phyloP scores from a whole-genome alignment of 75 land plant species.

The Selaginella tamariscina region DNA sequence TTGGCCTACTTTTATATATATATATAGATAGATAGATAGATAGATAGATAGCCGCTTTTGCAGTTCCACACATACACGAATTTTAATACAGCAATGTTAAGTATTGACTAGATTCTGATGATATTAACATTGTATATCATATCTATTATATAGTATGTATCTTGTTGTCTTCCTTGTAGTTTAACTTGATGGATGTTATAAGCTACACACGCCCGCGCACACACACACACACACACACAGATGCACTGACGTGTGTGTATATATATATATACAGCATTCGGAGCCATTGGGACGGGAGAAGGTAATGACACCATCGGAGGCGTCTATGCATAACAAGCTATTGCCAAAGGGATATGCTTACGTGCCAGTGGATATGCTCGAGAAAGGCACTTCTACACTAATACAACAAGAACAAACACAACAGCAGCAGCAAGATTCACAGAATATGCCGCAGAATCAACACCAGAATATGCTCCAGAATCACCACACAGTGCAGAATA shows the following conservation, averaged over 20 bases:
- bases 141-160: too few relatives aligned
- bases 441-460: not conserved
- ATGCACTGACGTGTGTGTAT: not conserved
- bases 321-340: slow-evolving; percentile 55
- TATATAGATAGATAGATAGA: too few relatives aligned
- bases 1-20: too few relatives aligned
- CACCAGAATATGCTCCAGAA: not conserved
- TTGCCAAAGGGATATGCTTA: slow-evolving; percentile 77
- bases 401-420: slow-evolving; percentile 4
- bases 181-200: too few relatives aligned
- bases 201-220: too few relatives aligned
- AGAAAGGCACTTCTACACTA: slow-evolving; percentile 14
- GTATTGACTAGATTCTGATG: too few relatives aligned
- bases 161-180: not conserved
- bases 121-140: too few relatives aligned
- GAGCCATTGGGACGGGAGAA: slow-evolving; percentile 62
- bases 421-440: not conserved
- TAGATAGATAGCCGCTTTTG: too few relatives aligned
- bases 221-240: too few relatives aligned
- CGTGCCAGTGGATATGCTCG: slow-evolving; percentile 48
- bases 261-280: slow-evolving; percentile 14
- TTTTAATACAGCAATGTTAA: too few relatives aligned
- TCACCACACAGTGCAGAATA: not conserved
- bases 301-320: slow-evolving; percentile 89
- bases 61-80: too few relatives aligned